Base-by-base conservation (phyloP, 352 stramenopile genomes). In the Phytophthora uliginosa region DNA sequence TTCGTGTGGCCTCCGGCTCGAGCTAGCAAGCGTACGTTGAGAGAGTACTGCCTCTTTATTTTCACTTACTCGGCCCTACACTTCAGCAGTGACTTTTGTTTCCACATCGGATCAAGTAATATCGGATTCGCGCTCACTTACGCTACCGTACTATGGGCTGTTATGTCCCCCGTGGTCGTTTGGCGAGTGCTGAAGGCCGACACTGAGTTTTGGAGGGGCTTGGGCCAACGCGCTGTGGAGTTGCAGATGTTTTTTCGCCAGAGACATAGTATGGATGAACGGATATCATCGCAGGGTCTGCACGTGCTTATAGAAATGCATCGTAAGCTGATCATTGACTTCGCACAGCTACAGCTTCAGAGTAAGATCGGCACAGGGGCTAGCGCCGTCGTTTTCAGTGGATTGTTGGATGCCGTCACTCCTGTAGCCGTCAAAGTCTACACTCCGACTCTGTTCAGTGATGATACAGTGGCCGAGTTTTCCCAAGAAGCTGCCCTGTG, bases 301-400 rank as follows among this genome's bases (percentile, higher is more conserved):
- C 82, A 92, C 59, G 73, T 93, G 57, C 70, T 95, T 7, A 86
- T 90, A 54, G 80, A 94, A 59, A 90, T 91, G 81, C 77, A 93
- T 51, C 83, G 82, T 31, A 88, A 90, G 57, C 81, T 86, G 54
- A 88, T 93, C 38, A 89, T 96, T 24, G 87, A 96, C 64, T 96
- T 95, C 63, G 82, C 82, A 1, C 73, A 90, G 59, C 66, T 96
- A 7, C 66, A 92, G 33, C 55, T 94, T n/a, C 63, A 85, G 50
- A 69, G 71, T 6, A 73, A 83, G 54, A 91, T 96, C 24, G 84
- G 83, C 6, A 63, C 60, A 12, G 86, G 86, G 0, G 61, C 66
- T 12, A 85, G 69, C 22, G 82, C 81, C 20, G 69, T 84, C 12
- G 84, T 94, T 22, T 91, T 85, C 60, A 73, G 66, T 34, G 86